A percentile compares a stretch with the other conserved stretches of the same genome.
phyloP scores from a whole-genome alignment of 2,329 filamentous ascomycete genomes.

The Colletotrichum sidae region DNA sequence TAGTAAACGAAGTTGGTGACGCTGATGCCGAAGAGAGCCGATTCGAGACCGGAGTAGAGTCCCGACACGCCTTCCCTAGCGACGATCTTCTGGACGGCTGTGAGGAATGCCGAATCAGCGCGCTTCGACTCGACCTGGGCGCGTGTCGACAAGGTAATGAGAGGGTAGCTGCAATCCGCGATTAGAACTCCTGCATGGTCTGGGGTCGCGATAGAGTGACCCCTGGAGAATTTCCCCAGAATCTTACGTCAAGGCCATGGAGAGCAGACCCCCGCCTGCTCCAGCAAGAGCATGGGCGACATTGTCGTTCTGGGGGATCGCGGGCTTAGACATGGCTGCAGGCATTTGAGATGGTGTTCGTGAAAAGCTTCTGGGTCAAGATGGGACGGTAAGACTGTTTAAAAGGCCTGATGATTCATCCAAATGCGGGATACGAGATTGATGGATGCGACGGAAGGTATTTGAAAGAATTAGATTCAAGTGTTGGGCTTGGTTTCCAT shows the following conservation, averaged over 20 bases:
- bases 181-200: slow-evolving; percentile 27
- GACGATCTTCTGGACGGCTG: slow-evolving; percentile 87
- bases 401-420: slow-evolving; percentile 23
- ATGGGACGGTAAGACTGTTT: slow-evolving; percentile 17
- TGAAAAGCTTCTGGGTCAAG: slow-evolving; percentile 20
- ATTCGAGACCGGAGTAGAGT: slow-evolving; percentile 93
- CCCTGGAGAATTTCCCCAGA: slow-evolving; percentile 7
- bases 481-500: slow-evolving; percentile 17
- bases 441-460: slow-evolving; percentile 6
- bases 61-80: slow-evolving; percentile 90
- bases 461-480: slow-evolving; percentile 3
- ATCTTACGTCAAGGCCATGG: slow-evolving; percentile 90
- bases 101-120: slow-evolving; percentile 84
- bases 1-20: slow-evolving; percentile 99
- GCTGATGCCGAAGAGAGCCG: slow-evolving; percentile 95
- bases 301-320: slow-evolving; percentile 91
- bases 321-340: slow-evolving; percentile 63
- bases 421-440: slow-evolving; percentile 12
- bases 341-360: slow-evolving; percentile 3
- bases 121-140: slow-evolving; percentile 98
- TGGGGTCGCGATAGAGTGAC: background rate
- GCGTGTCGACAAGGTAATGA: slow-evolving; percentile 96
- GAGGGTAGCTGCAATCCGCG: slow-evolving; percentile 76
- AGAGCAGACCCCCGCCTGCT: slow-evolving; percentile 91
- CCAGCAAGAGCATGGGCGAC: slow-evolving; percentile 95